phyloP scores from a whole-genome alignment of 768 basidiomycete genomes.

The Crepidotus variabilis region DNA sequence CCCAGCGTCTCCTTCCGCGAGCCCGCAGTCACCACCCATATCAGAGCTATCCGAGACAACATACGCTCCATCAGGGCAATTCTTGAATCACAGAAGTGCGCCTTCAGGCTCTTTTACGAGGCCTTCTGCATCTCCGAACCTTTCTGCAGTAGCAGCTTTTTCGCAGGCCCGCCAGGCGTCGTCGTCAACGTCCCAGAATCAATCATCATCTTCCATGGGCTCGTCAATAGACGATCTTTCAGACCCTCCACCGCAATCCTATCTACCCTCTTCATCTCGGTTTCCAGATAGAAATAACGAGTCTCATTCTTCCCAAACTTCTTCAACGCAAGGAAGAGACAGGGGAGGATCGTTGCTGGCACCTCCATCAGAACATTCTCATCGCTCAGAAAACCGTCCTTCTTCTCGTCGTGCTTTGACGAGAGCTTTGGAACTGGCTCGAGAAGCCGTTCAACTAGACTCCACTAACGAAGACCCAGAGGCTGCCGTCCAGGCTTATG shows the following conservation, averaged over 20 bases:
- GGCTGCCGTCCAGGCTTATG: slow-evolving; percentile 87
- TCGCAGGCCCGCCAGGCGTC: slow-evolving; percentile 45
- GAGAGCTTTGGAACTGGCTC: slow-evolving; percentile 79
- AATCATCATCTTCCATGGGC: slow-evolving; percentile 24
- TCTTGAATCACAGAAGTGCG: slow-evolving; percentile 20
- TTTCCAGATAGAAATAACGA: slow-evolving; percentile 20
- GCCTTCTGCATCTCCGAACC: slow-evolving; percentile 40
- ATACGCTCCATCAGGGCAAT: slow-evolving; percentile 16
- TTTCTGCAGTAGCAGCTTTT: slow-evolving; percentile 59
- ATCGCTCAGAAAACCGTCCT: slow-evolving; percentile 51
- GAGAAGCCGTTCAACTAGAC: slow-evolving; percentile 87
- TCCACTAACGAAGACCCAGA: slow-evolving; percentile 85
- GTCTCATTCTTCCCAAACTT: slow-evolving; percentile 11
- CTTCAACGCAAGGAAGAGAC: slow-evolving; percentile 13
- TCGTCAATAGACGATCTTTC: slow-evolving; percentile 47
- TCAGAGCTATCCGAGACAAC: slow-evolving; percentile 18
- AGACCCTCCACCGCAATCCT: slow-evolving; percentile 55
- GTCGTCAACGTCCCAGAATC: slow-evolving; percentile 19
- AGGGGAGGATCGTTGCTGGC: slow-evolving; percentile 17
- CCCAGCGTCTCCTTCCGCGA: slow-evolving; percentile 14
- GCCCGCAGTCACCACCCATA: slow-evolving; percentile 10
- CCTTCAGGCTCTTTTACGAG: slow-evolving; percentile 35
- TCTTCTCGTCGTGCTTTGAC: slow-evolving; percentile 87
- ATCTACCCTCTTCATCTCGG: slow-evolving; percentile 36
- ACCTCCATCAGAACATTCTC: slow-evolving; percentile 21